Conservation (phyloP, 2,329 filamentous ascomycete genomes). For the Scytalidium sp. region DNA sequence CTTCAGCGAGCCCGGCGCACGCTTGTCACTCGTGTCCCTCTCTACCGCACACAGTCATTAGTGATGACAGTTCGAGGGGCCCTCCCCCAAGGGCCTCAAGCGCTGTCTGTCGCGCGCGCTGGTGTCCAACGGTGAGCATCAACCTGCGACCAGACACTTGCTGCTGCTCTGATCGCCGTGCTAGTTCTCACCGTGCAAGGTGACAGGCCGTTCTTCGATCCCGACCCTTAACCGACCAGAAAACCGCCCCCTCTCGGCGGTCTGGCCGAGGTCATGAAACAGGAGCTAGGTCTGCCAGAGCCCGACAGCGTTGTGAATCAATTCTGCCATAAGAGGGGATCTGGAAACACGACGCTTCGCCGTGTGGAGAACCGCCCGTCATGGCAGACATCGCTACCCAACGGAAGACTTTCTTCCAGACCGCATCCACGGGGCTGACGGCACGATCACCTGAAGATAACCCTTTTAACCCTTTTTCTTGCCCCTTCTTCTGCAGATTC, state of each 20-base stretch:
- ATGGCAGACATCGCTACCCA: background rate
- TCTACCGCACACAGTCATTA: too few species aligned
- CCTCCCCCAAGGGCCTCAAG: background rate
- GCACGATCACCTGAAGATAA: background rate
- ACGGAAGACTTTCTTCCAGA: too few species aligned
- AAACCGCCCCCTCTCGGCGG: background rate
- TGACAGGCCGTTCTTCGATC: background rate
- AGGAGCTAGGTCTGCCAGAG: background rate
- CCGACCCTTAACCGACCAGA: background rate
- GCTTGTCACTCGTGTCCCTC: too few species aligned
- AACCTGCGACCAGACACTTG: too few species aligned
- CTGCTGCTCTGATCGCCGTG: too few species aligned
- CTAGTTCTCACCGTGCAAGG: background rate
- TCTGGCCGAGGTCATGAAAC: background rate
- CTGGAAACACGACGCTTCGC: background rate
- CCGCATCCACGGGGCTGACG: too few species aligned
- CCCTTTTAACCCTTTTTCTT: background rate
- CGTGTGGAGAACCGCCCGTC: background rate
- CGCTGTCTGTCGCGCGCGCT: background rate
- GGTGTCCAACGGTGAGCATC: background rate
- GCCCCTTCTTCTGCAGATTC: too few species aligned
- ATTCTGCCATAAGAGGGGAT: background rate
- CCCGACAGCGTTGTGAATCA: background rate
- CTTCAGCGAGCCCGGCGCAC: too few species aligned
- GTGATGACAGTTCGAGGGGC: too few species aligned